phyloP scores from a whole-genome alignment of 2,329 filamentous ascomycete species.

The Fusarium pininemorale region DNA sequence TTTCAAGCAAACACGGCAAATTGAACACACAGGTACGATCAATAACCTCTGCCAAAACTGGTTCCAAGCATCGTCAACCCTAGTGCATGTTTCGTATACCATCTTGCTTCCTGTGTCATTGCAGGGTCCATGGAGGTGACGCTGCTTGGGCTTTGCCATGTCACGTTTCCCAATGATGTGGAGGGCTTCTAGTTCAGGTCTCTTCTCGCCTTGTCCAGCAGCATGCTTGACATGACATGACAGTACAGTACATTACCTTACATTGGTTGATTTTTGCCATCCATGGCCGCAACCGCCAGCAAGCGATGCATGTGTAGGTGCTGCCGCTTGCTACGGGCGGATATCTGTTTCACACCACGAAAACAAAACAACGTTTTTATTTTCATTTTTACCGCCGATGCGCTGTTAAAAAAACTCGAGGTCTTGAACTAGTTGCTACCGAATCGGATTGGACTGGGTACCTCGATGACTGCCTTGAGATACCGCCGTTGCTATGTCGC shows the following conservation, averaged over 20 bases:
- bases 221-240: background rate
- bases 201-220: slow-evolving; percentile 6
- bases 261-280: background rate
- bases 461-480: slow-evolving; percentile 28
- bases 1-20: background rate
- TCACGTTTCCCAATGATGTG: slow-evolving; percentile 7
- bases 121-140: slow-evolving; percentile 12
- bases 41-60: background rate
- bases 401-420: background rate
- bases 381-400: slow-evolving; percentile 14
- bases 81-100: slow-evolving; percentile 25
- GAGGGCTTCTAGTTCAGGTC: background rate
- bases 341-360: slow-evolving; percentile 21
- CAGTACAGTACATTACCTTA: background rate
- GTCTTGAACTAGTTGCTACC: background rate
- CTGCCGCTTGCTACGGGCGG: slow-evolving; percentile 18
- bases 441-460: slow-evolving; percentile 19
- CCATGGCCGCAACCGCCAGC: slow-evolving; percentile 3
- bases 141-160: background rate
- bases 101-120: slow-evolving; percentile 22
- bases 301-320: background rate
- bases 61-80: slow-evolving; percentile 1
- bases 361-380: slow-evolving; percentile 6
- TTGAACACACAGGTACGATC: background rate
- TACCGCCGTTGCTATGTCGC: slow-evolving; percentile 40